Conservation (phyloP, 192 early-diverging fungal genomes). For the Gorgonomyces haynaldii region DNA sequence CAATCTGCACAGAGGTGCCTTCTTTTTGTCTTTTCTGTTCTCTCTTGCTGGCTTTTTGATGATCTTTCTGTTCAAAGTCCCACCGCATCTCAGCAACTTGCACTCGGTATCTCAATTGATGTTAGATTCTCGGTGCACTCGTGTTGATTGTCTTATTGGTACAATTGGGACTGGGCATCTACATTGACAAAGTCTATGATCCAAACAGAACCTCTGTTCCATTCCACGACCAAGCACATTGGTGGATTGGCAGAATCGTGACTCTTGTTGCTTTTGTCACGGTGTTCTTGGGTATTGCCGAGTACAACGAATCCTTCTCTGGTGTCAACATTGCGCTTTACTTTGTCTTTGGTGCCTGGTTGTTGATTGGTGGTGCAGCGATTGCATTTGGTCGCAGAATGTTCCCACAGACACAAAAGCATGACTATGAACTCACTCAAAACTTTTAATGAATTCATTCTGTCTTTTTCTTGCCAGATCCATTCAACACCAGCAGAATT, state of each 20-base stretch:
- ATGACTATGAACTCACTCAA: slow-evolving; percentile 32
- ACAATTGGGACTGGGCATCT: slow-evolving; percentile 27
- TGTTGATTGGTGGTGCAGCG: too few species aligned
- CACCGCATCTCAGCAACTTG: slow-evolving; percentile 11
- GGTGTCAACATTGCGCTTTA: neutral
- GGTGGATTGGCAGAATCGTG: slow-evolving; percentile 29
- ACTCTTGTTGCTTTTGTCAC: slow-evolving; percentile 27
- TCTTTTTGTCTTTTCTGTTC: slow-evolving; percentile 14
- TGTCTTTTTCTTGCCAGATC: slow-evolving; percentile 45
- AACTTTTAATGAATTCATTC: slow-evolving; percentile 36
- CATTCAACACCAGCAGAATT: slow-evolving; percentile 6
- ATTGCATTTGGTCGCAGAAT: too few species aligned
- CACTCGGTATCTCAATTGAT: slow-evolving; percentile 4
- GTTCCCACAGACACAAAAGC: slow-evolving; percentile 30
- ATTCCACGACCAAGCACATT: slow-evolving; percentile 35
- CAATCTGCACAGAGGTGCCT: slow-evolving; percentile 14
- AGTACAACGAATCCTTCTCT: neutral
- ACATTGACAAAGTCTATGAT: slow-evolving; percentile 13
- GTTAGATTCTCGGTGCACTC: slow-evolving; percentile 19
- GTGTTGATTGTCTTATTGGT: slow-evolving; percentile 16
- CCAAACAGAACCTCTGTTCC: slow-evolving; percentile 19
- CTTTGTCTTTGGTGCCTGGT: too few species aligned
- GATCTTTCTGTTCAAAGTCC: slow-evolving; percentile 11
- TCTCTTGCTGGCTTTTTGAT: slow-evolving; percentile 6
- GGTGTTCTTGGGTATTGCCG: slow-evolving; percentile 24